Evolutionary conservation across 2,329 filamentous ascomycete species (phyloP).

Genomic region (Diaporthe batatas): DNA sequence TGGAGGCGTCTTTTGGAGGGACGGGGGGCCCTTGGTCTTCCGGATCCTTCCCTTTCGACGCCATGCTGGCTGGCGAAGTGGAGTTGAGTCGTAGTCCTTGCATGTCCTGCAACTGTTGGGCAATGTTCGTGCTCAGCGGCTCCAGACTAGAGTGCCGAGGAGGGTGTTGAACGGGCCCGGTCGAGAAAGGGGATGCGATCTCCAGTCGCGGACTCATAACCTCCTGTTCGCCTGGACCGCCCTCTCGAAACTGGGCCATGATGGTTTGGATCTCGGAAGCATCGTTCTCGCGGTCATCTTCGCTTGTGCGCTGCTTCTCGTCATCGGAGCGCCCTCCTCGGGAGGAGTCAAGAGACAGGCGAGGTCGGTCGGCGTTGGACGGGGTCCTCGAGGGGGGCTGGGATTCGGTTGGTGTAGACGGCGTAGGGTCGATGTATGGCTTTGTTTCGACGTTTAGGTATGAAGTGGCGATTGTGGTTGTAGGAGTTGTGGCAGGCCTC

Average conservation of each 20-base stretch:
- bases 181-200: constrained; percentile 82
- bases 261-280: constrained; percentile 95
- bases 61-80: constrained; percentile 55
- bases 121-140: constrained; percentile 68
- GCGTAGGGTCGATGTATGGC: constrained; percentile 70
- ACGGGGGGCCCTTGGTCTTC: constrained; percentile 69
- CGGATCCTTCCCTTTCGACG: constrained; percentile 53
- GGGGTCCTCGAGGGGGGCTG: constrained; percentile 71
- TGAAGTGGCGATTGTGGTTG: constrained; percentile 54
- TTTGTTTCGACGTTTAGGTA: constrained; percentile 62
- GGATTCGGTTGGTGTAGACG: constrained; percentile 67
- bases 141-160: constrained; percentile 90
- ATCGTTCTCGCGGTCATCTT: constrained; percentile 75
- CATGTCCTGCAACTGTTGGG: constrained; percentile 63
- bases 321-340: constrained; percentile 71
- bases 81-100: constrained; percentile 58
- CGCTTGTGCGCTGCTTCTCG: constrained; percentile 68
- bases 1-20: constrained; percentile 70
- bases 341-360: constrained; percentile 59
- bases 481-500: constrained; percentile 58
- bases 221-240: constrained; percentile 79
- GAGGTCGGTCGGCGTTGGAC: constrained; percentile 65
- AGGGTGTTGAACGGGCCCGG: constrained; percentile 74
- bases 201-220: constrained; percentile 93
- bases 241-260: constrained; percentile 93